phyloP scores from a whole-genome alignment of 345 rosid species.

The Carallia pectinifolia region DNA sequence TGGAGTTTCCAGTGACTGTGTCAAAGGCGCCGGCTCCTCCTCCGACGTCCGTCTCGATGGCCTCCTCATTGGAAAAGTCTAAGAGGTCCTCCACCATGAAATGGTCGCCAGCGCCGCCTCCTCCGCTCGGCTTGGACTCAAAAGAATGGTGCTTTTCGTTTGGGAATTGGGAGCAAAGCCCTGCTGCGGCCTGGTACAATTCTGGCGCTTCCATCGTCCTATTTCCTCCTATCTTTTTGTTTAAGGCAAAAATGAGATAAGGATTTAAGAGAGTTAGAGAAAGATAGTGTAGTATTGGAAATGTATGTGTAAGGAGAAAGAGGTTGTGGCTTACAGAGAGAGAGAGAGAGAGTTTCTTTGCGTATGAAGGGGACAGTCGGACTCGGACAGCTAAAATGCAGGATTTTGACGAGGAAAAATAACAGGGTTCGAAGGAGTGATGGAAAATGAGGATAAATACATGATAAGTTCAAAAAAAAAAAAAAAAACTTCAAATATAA shows the following conservation, averaged over 20 bases:
- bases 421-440: background rate
- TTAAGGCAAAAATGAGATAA: conserved; percentile 6
- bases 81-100: conserved; percentile 88
- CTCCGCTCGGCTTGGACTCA: conserved; percentile 25
- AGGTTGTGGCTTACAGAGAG: conserved; percentile 7
- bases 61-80: conserved; percentile 79
- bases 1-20: conserved; percentile 36
- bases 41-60: conserved; percentile 37
- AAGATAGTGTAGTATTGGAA: conserved; percentile 23
- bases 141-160: conserved; percentile 37
- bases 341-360: conserved; percentile 41
- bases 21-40: conserved; percentile 14
- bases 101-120: conserved; percentile 40
- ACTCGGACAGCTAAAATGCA: conserved; percentile 39
- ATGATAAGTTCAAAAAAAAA: background rate
- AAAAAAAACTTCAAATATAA: conserved; percentile 3
- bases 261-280: background rate
- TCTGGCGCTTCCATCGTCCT: conserved; percentile 33
- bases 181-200: conserved; percentile 14
- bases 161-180: conserved; percentile 32
- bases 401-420: conserved; percentile 43
- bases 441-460: background rate
- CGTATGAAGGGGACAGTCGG: conserved; percentile 52
- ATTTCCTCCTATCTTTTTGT: background rate
- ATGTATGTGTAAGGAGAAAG: conserved; percentile 18